Conservation (phyloP, 352 stramenopile species). For the Globisporangium alternatum region DNA sequence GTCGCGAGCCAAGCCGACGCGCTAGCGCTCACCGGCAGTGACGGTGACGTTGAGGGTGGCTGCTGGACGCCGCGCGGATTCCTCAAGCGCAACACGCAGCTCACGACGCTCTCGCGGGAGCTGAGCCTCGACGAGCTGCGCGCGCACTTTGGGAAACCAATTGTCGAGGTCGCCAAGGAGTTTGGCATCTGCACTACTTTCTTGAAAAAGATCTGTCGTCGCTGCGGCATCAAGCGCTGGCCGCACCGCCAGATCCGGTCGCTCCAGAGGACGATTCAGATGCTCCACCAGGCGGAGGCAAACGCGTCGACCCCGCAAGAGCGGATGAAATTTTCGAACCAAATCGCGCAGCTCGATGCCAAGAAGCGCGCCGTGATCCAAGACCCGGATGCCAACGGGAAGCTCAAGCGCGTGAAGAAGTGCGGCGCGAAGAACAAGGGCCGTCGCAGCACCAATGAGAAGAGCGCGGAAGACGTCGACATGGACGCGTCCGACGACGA, state of each 20-base stretch:
- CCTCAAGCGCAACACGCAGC: slow-evolving; percentile 37
- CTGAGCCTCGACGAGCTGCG: slow-evolving; percentile 62
- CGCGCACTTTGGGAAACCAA: slow-evolving; percentile 58
- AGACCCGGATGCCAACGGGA: slow-evolving; percentile 55
- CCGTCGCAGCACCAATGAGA: not conserved
- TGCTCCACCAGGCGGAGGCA: slow-evolving; percentile 62
- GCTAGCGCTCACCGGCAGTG: slow-evolving; percentile 9
- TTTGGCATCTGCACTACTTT: slow-evolving; percentile 79
- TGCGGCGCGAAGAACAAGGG: slow-evolving; percentile 19
- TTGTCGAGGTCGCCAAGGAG: slow-evolving; percentile 62
- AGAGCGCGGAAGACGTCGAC: slow-evolving; percentile 12
- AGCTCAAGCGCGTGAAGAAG: slow-evolving; percentile 67
- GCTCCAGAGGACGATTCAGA: slow-evolving; percentile 65
- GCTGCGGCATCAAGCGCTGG: slow-evolving; percentile 80
- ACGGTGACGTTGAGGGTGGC: not conserved
- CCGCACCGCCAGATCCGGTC: slow-evolving; percentile 82
- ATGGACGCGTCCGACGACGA: slow-evolving; percentile 13
- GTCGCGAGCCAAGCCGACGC: slow-evolving; percentile 29
- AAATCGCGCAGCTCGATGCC: slow-evolving; percentile 60
- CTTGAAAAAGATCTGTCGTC: slow-evolving; percentile 86
- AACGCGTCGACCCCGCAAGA: slow-evolving; percentile 41
- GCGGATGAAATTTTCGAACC: slow-evolving; percentile 42
- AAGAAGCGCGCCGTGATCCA: slow-evolving; percentile 69
- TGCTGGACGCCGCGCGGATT: slow-evolving; percentile 12
- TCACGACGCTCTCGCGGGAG: slow-evolving; percentile 47